Conservation (phyloP, 208 protist genomes). For the Leptomonas pyrrhocoris region DNA sequence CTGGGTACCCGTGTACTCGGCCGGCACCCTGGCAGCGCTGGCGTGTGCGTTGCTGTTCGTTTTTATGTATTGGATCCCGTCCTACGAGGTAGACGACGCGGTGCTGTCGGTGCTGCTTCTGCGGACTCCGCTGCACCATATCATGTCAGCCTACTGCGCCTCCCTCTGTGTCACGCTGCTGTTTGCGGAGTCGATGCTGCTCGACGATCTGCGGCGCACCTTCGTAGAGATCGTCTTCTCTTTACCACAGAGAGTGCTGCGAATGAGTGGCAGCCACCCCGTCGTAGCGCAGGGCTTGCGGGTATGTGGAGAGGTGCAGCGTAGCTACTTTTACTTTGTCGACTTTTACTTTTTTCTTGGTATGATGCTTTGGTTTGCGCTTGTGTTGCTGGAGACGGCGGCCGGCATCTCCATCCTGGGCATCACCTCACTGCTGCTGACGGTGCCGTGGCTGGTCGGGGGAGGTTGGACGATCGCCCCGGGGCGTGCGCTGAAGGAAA, state of each 20-base stretch:
- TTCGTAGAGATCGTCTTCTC: conserved; percentile 25
- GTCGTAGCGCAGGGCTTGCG: neutral
- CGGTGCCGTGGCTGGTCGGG: conserved; percentile 32
- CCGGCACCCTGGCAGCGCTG: conserved; percentile 10
- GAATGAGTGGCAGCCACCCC: conserved; percentile 14
- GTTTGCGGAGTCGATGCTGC: conserved; percentile 35
- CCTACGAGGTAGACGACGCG: conserved; percentile 25
- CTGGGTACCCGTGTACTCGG: conserved; percentile 31
- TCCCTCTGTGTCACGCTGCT: conserved; percentile 43
- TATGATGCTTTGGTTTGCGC: conserved; percentile 48
- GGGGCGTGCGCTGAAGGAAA: conserved; percentile 19
- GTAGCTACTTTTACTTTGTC: conserved; percentile 55
- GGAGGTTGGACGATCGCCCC: conserved; percentile 16
- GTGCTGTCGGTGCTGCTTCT: conserved; percentile 16
- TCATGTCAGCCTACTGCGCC: conserved; percentile 37
- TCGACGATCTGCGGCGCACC: conserved; percentile 28
- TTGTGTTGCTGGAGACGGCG: conserved; percentile 42
- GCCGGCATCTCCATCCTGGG: conserved; percentile 32
- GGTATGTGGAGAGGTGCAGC: conserved; percentile 15
- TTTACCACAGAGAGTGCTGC: conserved; percentile 30
- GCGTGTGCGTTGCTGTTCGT: conserved; percentile 15
- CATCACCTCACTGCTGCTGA: conserved; percentile 17
- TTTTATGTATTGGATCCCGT: conserved; percentile 29
- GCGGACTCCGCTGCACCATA: conserved; percentile 7
- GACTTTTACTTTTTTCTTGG: conserved; percentile 58